Base-by-base conservation (phyloP, 2,329 filamentous ascomycete genomes). In the Ophiostoma quercus region DNA sequence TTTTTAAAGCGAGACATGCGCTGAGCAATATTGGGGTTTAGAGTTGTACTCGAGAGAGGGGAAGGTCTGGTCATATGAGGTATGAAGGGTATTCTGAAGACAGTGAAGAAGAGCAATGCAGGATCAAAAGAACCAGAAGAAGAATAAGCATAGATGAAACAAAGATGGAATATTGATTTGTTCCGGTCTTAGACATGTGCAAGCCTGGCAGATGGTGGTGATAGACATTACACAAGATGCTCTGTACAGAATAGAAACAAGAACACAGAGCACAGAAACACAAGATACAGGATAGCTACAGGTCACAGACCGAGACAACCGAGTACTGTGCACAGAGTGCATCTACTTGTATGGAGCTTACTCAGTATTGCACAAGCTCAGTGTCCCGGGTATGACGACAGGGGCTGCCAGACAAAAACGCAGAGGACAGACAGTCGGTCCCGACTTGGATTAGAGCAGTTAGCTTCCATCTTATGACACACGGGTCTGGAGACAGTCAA, bases 251-350 rank as follows among this genome's bases (percentile, higher is more conserved):
- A 41, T 41, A 41, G n/a, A 51, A 51, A 57, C 2, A 57, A 25
- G 19, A 47, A 47, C 5, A 47, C 16, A 43, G 14, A 19, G 41
- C 14, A 43, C 12, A n/a, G 16, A 19, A 47, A 47, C 16, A 47
- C 22, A 62, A 16, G 25, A 65, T 65, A 65, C 57, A 22, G 62
- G 32, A 19, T 39, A 39, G 60, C 32, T 37, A 63, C 60, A 34
- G 32, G 62, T 22, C 34, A 65, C 34, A 65, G 34, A 41, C 62
- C 62, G 62, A 65, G 62, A 65, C 62, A 65, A 34, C 62, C 62
- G 62, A 39, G 62, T 39, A 29, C 25, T 29, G 25, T 29, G 25
- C 25, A 29, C 25, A 29, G 25, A 29, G 25, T 29, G 25, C 25
- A 29, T 29, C 25, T 29, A 29, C 25, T 29, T 29, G 25, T 29